Percentiles rank a stretch among this genome's conserved stretches.
These are phyloP conservation scores for Toxicodendron radicans DNA, from an alignment of 345 rosid species.

Conservation along the genomic window DNA sequence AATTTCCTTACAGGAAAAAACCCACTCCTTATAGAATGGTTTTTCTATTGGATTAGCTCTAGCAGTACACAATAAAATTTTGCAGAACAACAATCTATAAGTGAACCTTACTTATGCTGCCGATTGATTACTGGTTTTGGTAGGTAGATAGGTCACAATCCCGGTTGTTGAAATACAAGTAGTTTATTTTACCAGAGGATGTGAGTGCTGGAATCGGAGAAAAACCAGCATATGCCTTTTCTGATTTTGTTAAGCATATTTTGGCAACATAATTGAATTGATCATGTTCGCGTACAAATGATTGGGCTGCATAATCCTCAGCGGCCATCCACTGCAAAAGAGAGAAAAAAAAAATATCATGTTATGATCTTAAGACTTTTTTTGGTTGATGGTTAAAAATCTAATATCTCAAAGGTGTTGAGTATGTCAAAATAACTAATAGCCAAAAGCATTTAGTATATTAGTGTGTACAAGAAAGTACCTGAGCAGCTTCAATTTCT, in stretches of 20 bases:
- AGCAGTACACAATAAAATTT: too few species aligned
- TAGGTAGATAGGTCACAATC: not conserved
- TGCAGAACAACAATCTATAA: too few species aligned
- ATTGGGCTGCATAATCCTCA: conserved; percentile 64
- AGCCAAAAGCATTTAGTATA: not conserved
- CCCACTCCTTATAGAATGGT: too few species aligned
- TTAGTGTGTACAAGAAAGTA: conserved; percentile 7
- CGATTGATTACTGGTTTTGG: not conserved
- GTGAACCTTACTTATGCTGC: too few species aligned
- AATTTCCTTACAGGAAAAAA: too few species aligned
- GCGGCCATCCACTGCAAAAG: conserved; percentile 66
- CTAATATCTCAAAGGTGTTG: too few species aligned
- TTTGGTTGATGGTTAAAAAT: too few species aligned
- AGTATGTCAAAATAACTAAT: not conserved
- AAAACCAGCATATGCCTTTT: conserved; percentile 51
- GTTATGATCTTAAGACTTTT: not conserved
- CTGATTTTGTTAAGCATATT: conserved; percentile 52
- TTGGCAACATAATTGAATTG: conserved; percentile 50
- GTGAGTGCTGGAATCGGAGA: conserved; percentile 37
- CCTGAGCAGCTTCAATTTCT: conserved; percentile 68
- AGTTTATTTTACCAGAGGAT: conserved; percentile 43
- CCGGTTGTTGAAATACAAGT: conserved; percentile 50
- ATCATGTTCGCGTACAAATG: conserved; percentile 40
- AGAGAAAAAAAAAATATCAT: not conserved
- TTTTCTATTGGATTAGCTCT: too few species aligned